phyloP scores from a whole-genome alignment of 495 filamentous ascomycete species.

The Haplographium delicatum region DNA sequence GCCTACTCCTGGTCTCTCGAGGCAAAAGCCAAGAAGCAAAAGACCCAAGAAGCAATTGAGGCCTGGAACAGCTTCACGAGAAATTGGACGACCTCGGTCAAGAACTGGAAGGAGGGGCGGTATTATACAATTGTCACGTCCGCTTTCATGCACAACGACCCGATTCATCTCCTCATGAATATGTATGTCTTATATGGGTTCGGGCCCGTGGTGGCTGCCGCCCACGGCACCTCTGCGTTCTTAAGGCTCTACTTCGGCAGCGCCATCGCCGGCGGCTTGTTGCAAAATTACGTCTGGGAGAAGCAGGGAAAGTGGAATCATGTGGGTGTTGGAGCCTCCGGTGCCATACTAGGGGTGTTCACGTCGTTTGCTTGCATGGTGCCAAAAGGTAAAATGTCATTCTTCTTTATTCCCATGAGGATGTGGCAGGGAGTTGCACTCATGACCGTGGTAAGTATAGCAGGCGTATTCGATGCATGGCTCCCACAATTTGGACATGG shows the following conservation, averaged over 20 bases:
- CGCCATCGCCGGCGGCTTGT: conserved; percentile 1
- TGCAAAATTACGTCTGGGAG: background rate
- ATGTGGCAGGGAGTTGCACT: conserved; percentile 1
- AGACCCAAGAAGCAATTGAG: background rate
- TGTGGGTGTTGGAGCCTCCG: background rate
- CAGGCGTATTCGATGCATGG: background rate
- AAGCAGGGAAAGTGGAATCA: background rate
- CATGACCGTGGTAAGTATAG: background rate
- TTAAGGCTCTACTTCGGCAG: background rate
- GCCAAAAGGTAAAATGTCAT: background rate
- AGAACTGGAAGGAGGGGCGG: background rate
- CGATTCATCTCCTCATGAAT: background rate
- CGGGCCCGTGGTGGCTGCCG: background rate
- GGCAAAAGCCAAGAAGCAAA: background rate
- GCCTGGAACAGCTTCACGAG: background rate
- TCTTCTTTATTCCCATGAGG: conserved; percentile 2
- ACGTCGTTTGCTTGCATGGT: background rate
- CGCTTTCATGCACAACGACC: background rate
- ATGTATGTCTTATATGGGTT: background rate
- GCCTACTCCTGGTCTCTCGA: background rate
- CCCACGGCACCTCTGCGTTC: background rate
- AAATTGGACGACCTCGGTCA: background rate
- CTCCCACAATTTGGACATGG: conserved; percentile 1
- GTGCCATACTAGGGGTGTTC: background rate
- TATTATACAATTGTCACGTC: conserved; percentile 5